These are phyloP conservation scores for Singerocomus inundabilis DNA, from an alignment of 1,284 basidiomycete genomes.

Conservation along the genomic window DNA sequence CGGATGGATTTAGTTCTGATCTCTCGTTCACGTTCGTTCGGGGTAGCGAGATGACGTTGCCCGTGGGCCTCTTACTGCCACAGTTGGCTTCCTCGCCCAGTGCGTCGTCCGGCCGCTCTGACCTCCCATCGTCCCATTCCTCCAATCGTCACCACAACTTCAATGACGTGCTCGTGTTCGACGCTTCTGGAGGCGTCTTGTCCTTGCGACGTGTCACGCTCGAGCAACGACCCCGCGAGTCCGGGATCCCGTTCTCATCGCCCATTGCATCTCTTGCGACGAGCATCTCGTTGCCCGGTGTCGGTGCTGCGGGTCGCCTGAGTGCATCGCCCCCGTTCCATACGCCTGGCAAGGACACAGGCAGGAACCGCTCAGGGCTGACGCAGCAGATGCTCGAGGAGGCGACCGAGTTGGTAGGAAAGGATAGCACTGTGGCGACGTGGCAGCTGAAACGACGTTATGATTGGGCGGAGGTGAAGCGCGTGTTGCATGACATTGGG, in stretches of 20 bases:
- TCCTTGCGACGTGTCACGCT: constrained; percentile 54
- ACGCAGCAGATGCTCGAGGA: constrained; percentile 42
- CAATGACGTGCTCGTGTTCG: constrained; percentile 66
- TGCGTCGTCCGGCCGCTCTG: constrained; percentile 34
- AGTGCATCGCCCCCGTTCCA: constrained; percentile 22
- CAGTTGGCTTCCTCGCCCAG: constrained; percentile 33
- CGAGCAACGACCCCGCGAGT: constrained; percentile 38
- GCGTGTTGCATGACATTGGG: constrained; percentile 27
- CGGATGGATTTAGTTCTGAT: constrained; percentile 38
- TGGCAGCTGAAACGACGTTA: constrained; percentile 60
- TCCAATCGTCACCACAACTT: constrained; percentile 42
- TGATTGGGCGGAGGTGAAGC: constrained; percentile 57
- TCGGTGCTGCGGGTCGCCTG: constrained; percentile 35
- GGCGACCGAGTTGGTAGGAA: constrained; percentile 41
- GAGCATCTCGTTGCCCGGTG: constrained; percentile 47
- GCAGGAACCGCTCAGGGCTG: constrained; percentile 33
- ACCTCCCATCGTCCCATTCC: constrained; percentile 38
- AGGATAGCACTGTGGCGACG: constrained; percentile 57
- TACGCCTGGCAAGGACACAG: constrained; percentile 1
- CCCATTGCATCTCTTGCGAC: constrained; percentile 39
- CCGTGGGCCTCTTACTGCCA: constrained; percentile 40
- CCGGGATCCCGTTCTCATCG: constrained; percentile 28
- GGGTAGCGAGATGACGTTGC: constrained; percentile 35
- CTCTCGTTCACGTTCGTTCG: constrained; percentile 58
- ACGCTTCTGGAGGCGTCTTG: constrained; percentile 56